Percentiles rank a stretch among this genome's conserved stretches.
Evolutionary conservation across 495 filamentous ascomycete species (phyloP).

Genomic region (Lichina pygmaea): DNA sequence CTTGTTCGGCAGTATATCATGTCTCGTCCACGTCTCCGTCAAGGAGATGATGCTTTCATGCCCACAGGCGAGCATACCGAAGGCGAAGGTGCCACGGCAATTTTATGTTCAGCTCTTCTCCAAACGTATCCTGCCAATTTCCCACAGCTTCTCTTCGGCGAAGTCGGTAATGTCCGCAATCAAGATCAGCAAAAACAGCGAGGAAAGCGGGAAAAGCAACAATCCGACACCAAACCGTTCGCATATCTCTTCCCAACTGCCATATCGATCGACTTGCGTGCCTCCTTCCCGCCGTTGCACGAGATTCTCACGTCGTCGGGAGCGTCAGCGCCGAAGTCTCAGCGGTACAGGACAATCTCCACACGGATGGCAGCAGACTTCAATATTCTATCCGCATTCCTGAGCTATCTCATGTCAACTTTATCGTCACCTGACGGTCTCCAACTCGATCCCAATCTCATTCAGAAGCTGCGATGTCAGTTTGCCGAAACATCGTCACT

Average conservation of each 20-base stretch:
- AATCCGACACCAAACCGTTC: slow-evolving; percentile 11
- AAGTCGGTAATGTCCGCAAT: not conserved
- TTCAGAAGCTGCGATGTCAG: slow-evolving; percentile 28
- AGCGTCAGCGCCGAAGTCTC: too few relatives aligned
- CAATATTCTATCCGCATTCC: slow-evolving; percentile 29
- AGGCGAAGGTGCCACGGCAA: not conserved
- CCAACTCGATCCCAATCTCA: slow-evolving; percentile 15
- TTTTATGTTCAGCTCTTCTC: not conserved
- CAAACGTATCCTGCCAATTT: slow-evolving; percentile 1
- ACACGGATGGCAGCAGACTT: slow-evolving; percentile 28
- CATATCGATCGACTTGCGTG: slow-evolving; percentile 30
- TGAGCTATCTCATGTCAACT: slow-evolving; percentile 14
- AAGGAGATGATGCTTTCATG: not conserved
- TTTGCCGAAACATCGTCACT: slow-evolving; percentile 30
- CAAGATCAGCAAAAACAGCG: not conserved
- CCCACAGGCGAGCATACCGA: not conserved
- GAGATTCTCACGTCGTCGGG: slow-evolving; percentile 19
- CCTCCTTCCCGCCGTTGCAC: slow-evolving; percentile 31
- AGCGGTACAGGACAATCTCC: slow-evolving; percentile 17
- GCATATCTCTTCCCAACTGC: slow-evolving; percentile 32
- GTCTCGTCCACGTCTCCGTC: not conserved
- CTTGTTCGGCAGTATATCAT: not conserved
- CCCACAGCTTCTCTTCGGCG: slow-evolving; percentile 1
- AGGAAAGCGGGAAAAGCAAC: slow-evolving; percentile 7
- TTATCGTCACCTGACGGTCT: not conserved